A percentile compares a stretch with the other conserved stretches of the same genome.
phyloP scores from a whole-genome alignment of 306 rosid genomes.

The Vachellia pachyceras region DNA sequence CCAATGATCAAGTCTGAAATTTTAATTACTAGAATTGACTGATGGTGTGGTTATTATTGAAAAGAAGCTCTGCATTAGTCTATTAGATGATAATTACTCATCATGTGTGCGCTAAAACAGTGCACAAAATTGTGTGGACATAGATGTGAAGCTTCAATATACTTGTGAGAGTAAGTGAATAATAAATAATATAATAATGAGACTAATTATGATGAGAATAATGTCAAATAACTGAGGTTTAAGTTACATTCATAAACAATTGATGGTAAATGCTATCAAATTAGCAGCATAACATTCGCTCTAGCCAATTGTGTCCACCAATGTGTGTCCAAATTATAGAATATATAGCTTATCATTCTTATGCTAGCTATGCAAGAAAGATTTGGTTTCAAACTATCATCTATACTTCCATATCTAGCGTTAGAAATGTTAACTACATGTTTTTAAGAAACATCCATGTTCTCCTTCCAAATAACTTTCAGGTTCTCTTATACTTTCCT shows the following conservation, averaged over 20 bases:
- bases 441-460: neutral
- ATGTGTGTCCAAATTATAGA: neutral
- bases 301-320: neutral
- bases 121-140: slow-evolving; percentile 13
- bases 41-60: slow-evolving; percentile 14
- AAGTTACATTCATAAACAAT: neutral
- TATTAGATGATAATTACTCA: slow-evolving; percentile 21
- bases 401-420: neutral
- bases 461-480: neutral
- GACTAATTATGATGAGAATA: slow-evolving; percentile 6
- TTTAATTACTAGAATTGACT: no score
- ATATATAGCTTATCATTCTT: neutral
- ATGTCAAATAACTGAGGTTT: slow-evolving; percentile 9
- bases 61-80: slow-evolving; percentile 9
- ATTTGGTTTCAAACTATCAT: slow-evolving; percentile 4
- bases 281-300: neutral
- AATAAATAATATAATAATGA: slow-evolving; percentile 19
- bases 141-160: slow-evolving; percentile 16
- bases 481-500: slow-evolving; percentile 7
- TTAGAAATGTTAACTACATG: neutral
- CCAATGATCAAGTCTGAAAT: slow-evolving; percentile 52
- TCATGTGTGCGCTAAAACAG: slow-evolving; percentile 14
- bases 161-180: slow-evolving; percentile 10
- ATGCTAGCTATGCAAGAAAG: neutral
- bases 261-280: neutral